These are phyloP conservation scores for Clarireedia paspali DNA, from an alignment of 2,329 filamentous ascomycete species.

Conservation along the genomic window DNA sequence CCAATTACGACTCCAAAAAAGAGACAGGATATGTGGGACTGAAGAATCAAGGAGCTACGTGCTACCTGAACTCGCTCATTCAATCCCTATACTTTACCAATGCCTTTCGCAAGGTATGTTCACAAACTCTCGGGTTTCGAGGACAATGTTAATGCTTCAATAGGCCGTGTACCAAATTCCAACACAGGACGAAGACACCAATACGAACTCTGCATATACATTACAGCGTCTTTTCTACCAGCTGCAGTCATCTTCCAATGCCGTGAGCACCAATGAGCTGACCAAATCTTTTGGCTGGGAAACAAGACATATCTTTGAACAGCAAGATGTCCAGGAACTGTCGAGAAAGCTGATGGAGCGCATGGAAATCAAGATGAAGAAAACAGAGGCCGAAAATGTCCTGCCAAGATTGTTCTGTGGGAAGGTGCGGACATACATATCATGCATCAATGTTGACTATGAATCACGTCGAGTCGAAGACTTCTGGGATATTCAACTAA, in stretches of 20 bases:
- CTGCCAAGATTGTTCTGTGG: conserved; percentile 89
- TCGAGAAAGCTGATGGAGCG: conserved; percentile 96
- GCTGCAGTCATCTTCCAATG: conserved; percentile 74
- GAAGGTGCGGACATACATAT: conserved; percentile 98
- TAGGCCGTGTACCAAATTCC: conserved; percentile 96
- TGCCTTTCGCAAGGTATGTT: conserved; percentile 75
- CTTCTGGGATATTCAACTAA: conserved; percentile 98
- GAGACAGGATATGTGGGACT: conserved; percentile 95
- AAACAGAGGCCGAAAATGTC: conserved; percentile 82
- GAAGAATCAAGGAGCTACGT: conserved; percentile 92
- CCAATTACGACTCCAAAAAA: conserved; percentile 97
- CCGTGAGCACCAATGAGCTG: conserved; percentile 85
- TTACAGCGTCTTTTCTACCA: conserved; percentile 92
- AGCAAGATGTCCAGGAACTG: conserved; percentile 96
- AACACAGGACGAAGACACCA: conserved; percentile 74
- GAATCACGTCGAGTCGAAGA: conserved; percentile 94
- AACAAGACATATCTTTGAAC: conserved; percentile 94
- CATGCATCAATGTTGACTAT: conserved; percentile 96
- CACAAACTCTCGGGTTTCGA: background rate
- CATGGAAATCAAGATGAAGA: conserved; percentile 97
- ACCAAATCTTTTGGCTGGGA: conserved; percentile 98
- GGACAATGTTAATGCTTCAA: conserved; percentile 10
- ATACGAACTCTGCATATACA: conserved; percentile 85
- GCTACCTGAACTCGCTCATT: conserved; percentile 77
- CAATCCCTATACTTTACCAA: conserved; percentile 86